Evolutionary conservation across 495 filamentous ascomycete genomes (phyloP), one percentile per base, ranked within the genome.

Genomic region (Neurospora hispaniola): DNA sequence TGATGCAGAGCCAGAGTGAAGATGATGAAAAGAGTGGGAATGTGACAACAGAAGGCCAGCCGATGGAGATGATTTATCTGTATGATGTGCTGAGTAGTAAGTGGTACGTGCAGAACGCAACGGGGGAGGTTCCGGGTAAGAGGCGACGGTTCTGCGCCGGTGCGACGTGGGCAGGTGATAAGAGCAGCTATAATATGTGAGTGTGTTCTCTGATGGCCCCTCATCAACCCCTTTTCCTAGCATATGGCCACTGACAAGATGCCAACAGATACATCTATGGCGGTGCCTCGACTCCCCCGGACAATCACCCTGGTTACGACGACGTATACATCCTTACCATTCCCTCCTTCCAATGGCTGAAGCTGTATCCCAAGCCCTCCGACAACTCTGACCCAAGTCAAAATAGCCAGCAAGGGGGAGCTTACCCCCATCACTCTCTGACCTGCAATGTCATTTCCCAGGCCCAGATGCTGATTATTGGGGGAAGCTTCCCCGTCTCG

Each of bases 401-500:
- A 12, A 62, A 31, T 31, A 62, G 16, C 54, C 54, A 75, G 42
- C 75, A 77, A 31, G 78, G 76, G 8, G 80, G 79, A 20, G 38
- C 39, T 20, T 77, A 76, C 31, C 83, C 82, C 18, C 86, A 88
- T 70, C 81, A 86, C 73, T 79, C 80, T 3, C 78, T 86, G n/a
- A 84, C 78, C 18, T 88, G 85, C 75, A 86, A 88, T 73, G 82
- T 88, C 12, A 80, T 88, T 43, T 78, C 82, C 31, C 71, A 77
- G 31, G 74, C 75, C 31, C 90, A 93, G 77, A 90, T 93, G 84
- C 80, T 94, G 9, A 85, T 92, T 14, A 86, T 93, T 35, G 91
- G 92, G n/a, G 91, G 91, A 0, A 91, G 78, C 82, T 91, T 72
- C 86, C 88, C 38, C 75, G 84, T 70, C 77, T 89, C 48, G 81